Evolutionary conservation across 805 yeast species (phyloP), one percentile per base, ranked within the genome.

Genomic region (Lipomyces sp.): DNA sequence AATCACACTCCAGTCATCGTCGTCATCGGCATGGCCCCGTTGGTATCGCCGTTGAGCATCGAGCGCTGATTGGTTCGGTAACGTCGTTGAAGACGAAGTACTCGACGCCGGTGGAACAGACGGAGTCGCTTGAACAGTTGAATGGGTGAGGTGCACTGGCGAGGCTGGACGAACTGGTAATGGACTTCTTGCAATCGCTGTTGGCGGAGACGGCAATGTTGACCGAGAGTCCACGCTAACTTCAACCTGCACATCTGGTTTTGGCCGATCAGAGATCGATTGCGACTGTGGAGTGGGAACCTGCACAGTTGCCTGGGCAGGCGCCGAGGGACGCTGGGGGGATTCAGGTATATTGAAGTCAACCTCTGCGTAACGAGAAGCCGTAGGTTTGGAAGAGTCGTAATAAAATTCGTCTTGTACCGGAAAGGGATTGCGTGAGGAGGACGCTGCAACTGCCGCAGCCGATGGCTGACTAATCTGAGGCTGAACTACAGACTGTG

Each of bases 1-100:
- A 34, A 74, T 77, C 73, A 76, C 76, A 34, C 75, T 77, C 64
- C 77, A 78, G 34, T 77, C 77, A 35, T 76, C 79, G 18, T 73
- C 78, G 33, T 74, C 76, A 39, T 70, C 76, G 10, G 63, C 73
- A 42, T 67, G 71, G 10, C 80, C 79, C 2, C 78, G 72, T 64
- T 77, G 80, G 58, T 64, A 66, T 3, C 73, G 71, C 32, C 79
- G 70, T 66, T 77, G 80, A 15, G 69, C 69, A n/a, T 76, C 77
- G 13, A 76, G 53, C 51, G 64, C 72, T 2, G 66, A 72, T 53
- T 69, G 65, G 39, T 59, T 66, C 30, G 74, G 62, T 2, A 64
- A 56, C 13, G 65, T 66, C 15, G 58, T 53, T 11, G 69, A 50
- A 24, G 57, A 34, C 2, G 66, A 35, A 2, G 62, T 39, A 29